Conservation (phyloP, 2,329 filamentous ascomycete genomes). For the Ophidiomyces ophidiicola region DNA sequence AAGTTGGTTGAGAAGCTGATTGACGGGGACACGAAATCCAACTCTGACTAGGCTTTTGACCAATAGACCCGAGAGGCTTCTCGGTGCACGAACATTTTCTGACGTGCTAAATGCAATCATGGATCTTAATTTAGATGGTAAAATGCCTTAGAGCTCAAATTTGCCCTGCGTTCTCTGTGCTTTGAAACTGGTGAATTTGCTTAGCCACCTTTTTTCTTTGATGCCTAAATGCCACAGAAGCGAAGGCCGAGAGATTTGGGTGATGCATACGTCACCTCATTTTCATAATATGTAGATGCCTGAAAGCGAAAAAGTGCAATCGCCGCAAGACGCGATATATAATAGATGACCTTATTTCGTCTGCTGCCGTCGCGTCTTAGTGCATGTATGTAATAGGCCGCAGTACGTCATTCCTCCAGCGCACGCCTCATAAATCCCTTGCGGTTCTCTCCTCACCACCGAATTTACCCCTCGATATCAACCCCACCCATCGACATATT, state of each 20-base stretch:
- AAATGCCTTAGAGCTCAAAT: no score
- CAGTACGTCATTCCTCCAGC: conserved; percentile 7
- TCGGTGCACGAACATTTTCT: no score
- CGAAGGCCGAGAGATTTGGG: conserved; percentile 6
- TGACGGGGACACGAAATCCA: conserved; percentile 26
- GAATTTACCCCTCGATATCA: conserved; percentile 6
- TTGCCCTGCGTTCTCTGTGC: not conserved
- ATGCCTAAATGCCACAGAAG: no score
- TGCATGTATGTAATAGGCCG: no score
- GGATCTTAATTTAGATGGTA: no score
- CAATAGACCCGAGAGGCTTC: no score
- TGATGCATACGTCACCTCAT: conserved; percentile 5
- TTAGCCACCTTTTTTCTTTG: no score
- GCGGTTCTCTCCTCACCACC: conserved; percentile 2
- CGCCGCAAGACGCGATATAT: no score
- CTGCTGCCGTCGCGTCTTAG: no score
- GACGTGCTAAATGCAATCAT: no score
- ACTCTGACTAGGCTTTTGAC: not conserved
- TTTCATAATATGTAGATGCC: conserved; percentile 8
- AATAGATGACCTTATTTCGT: no score
- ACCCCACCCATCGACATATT: not conserved
- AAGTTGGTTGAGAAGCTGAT: conserved; percentile 64
- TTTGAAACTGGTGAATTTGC: not conserved
- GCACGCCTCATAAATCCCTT: not conserved
- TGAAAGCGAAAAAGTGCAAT: no score